Evolutionary conservation across 305 asterid genomes (phyloP).

Genomic region (Caryopteris hybrid): DNA sequence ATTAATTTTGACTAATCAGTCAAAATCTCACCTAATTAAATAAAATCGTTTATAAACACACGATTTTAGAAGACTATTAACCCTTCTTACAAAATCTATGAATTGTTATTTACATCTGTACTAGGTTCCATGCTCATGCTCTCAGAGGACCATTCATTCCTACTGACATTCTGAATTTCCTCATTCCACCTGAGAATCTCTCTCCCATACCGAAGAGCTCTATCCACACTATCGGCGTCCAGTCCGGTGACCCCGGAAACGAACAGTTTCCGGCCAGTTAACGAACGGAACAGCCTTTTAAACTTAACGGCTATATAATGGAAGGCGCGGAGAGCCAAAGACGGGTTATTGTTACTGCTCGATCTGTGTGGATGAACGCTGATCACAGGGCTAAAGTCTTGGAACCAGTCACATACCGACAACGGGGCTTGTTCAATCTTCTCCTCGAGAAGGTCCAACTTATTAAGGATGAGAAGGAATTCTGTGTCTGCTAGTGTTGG

Average conservation of each 20-base stretch:
- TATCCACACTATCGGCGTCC: conserved; percentile 61
- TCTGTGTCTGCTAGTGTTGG: conserved; percentile 46
- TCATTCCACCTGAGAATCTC: conserved; percentile 77
- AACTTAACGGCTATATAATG: conserved; percentile 72
- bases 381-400: conserved; percentile 59
- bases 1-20: too few relatives aligned
- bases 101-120: conserved; percentile 24
- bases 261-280: conserved; percentile 56
- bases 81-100: too few relatives aligned
- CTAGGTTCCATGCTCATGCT: conserved; percentile 63
- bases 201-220: conserved; percentile 46
- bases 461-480: conserved; percentile 67
- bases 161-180: conserved; percentile 28
- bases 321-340: conserved; percentile 67
- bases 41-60: too few relatives aligned
- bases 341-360: conserved; percentile 30
- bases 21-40: too few relatives aligned
- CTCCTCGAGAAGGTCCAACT: conserved; percentile 72
- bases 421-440: conserved; percentile 55
- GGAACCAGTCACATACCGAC: conserved; percentile 64
- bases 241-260: conserved; percentile 57
- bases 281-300: conserved; percentile 44
- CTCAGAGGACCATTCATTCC: conserved; percentile 51
- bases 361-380: conserved; percentile 33
- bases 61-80: too few relatives aligned